Evolutionary conservation across 139 green algal species (phyloP).

Genomic region (Chlamydomonas schloesseri): DNA sequence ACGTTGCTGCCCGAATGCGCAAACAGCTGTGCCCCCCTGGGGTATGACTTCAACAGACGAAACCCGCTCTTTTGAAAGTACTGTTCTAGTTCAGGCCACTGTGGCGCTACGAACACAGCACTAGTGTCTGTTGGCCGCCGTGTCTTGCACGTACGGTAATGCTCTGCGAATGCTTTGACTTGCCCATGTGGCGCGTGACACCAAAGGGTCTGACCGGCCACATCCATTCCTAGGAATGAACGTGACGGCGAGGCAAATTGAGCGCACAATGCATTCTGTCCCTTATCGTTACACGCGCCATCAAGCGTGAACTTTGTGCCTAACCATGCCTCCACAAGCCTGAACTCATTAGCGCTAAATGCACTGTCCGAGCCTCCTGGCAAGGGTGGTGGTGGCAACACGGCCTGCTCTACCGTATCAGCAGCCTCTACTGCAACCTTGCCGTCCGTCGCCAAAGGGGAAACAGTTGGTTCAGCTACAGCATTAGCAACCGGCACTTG

Average conservation of each 20-base stretch:
- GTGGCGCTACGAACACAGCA: background rate
- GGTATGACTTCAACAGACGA: background rate
- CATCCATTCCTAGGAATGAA: background rate
- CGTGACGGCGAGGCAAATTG: background rate
- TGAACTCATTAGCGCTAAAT: background rate
- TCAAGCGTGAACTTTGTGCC: background rate
- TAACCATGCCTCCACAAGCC: background rate
- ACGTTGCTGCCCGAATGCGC: background rate
- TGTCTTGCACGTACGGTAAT: background rate
- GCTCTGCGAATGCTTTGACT: background rate
- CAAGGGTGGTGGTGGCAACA: background rate
- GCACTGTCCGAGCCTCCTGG: background rate
- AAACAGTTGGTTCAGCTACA: too few species aligned
- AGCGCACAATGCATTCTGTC: background rate
- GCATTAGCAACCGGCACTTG: too few species aligned
- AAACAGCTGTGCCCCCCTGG: background rate
- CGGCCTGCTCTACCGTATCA: too few species aligned
- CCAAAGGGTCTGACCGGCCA: background rate
- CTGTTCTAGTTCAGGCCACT: background rate
- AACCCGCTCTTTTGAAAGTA: background rate
- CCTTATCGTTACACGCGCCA: background rate
- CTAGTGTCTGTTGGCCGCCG: background rate
- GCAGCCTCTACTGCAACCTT: too few species aligned
- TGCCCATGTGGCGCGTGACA: background rate
- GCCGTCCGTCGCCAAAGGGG: too few species aligned